Evolutionary conservation across 176 grass and related monocot species (phyloP).

Genomic region (Aegilops umbellulata): DNA sequence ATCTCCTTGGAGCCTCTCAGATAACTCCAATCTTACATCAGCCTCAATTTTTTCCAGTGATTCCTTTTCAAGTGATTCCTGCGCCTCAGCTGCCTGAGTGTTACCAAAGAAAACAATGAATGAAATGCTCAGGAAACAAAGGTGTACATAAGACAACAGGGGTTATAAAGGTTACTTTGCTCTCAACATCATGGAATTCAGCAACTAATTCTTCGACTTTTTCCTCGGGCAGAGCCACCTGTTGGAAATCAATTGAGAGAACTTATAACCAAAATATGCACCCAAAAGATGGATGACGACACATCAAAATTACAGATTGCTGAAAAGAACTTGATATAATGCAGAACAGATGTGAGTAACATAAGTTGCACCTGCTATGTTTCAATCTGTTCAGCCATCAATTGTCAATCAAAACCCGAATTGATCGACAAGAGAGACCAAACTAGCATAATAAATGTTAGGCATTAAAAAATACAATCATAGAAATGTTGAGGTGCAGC

Average conservation of each 20-base stretch:
- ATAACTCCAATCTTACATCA: constrained; percentile 90
- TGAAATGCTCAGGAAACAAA: constrained; percentile 25
- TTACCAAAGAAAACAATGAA: constrained; percentile 28
- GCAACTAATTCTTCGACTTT: constrained; percentile 74
- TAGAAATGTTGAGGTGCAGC: neutral
- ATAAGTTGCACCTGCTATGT: neutral
- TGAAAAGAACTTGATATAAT: neutral
- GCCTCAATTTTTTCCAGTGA: constrained; percentile 77
- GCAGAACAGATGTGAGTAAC: constrained; percentile 19
- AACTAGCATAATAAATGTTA: neutral
- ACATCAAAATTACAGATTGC: constrained; percentile 18
- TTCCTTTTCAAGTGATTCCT: constrained; percentile 99
- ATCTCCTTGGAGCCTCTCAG: constrained; percentile 71
- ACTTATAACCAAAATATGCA: constrained; percentile 4
- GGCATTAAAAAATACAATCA: neutral
- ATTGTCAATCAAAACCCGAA: neutral
- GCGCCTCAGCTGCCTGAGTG: constrained; percentile 84
- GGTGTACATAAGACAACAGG: constrained; percentile 23
- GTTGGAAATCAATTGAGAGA: constrained; percentile 40
- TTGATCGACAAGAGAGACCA: neutral
- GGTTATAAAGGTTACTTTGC: constrained; percentile 64
- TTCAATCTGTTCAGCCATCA: neutral
- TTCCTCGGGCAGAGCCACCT: constrained; percentile 75
- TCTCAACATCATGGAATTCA: constrained; percentile 87
- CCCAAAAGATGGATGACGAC: neutral